Evolutionary conservation across 768 basidiomycete genomes (phyloP).

Genomic region (Boletus rex-veris): DNA sequence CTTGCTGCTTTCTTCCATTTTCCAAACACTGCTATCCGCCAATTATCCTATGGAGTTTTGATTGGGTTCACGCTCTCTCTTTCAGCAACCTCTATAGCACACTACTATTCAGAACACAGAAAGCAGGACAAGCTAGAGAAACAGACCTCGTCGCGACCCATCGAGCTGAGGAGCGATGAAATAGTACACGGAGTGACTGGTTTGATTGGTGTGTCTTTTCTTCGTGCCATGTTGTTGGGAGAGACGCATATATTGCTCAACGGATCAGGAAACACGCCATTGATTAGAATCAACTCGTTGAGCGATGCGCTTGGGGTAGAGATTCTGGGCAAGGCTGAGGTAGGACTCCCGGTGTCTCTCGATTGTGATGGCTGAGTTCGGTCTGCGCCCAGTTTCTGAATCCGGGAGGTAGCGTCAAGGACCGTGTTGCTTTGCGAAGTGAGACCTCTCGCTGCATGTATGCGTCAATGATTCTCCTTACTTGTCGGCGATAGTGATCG

Average conservation of each 20-base stretch:
- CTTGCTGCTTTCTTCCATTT: slow-evolving; percentile 21
- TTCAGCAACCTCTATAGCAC: slow-evolving; percentile 61
- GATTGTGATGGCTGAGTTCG: slow-evolving; percentile 24
- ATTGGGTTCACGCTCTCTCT: slow-evolving; percentile 76
- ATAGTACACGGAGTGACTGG: slow-evolving; percentile 78
- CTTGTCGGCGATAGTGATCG: slow-evolving; percentile 64
- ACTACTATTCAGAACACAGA: slow-evolving; percentile 50
- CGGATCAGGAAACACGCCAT: slow-evolving; percentile 82
- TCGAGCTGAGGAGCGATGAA: slow-evolving; percentile 73
- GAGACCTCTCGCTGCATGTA: slow-evolving; percentile 19
- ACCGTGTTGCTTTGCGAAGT: slow-evolving; percentile 94
- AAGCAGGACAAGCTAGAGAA: slow-evolving; percentile 33
- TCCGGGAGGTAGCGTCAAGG: slow-evolving; percentile 97
- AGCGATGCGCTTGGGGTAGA: slow-evolving; percentile 91
- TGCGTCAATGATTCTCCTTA: neutral
- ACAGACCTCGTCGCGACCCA: slow-evolving; percentile 48
- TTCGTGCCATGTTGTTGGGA: no score
- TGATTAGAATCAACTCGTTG: slow-evolving; percentile 86
- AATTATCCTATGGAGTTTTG: slow-evolving; percentile 51
- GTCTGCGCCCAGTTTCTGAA: slow-evolving; percentile 81
- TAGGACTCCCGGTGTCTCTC: slow-evolving; percentile 26
- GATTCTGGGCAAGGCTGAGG: slow-evolving; percentile 95
- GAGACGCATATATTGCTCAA: no score
- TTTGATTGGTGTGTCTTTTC: slow-evolving; percentile 62
- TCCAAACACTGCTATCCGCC: slow-evolving; percentile 27